phyloP scores from a whole-genome alignment of 1,139 yeast species.

The Candida frijolesensis region DNA sequence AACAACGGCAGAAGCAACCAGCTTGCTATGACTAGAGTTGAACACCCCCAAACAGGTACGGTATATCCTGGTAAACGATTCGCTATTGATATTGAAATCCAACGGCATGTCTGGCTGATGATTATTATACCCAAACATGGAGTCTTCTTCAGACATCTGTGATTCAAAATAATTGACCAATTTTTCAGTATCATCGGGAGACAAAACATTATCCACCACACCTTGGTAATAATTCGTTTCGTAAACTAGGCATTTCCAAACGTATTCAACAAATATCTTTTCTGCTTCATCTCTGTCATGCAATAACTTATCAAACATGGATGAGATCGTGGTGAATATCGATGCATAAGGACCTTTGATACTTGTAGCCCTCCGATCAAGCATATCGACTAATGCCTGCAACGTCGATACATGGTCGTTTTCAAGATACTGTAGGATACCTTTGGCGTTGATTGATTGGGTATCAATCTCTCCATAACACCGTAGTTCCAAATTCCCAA shows the following conservation, averaged over 20 bases:
- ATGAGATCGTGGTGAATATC: constrained; percentile 23
- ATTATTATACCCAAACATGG: constrained; percentile 28
- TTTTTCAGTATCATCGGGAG: constrained; percentile 27
- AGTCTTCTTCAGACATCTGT: constrained; percentile 20
- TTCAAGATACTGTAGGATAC: constrained; percentile 5
- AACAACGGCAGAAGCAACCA: constrained; percentile 23
- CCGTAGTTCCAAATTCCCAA: constrained; percentile 9
- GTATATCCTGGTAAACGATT: constrained; percentile 24
- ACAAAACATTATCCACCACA: constrained; percentile 19
- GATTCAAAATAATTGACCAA: constrained; percentile 26
- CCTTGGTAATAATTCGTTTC: constrained; percentile 23
- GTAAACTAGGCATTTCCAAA: constrained; percentile 23
- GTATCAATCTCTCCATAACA: constrained; percentile 2
- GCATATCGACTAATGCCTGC: constrained; percentile 8
- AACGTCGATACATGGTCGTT: constrained; percentile 2
- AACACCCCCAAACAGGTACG: constrained; percentile 27
- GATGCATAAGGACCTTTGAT: constrained; percentile 23
- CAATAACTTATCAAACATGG: constrained; percentile 24
- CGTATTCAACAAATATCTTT: constrained; percentile 19
- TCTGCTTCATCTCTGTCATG: constrained; percentile 26
- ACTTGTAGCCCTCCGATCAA: constrained; percentile 21
- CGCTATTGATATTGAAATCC: constrained; percentile 18
- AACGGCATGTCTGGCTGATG: constrained; percentile 12
- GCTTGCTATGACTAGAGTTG: constrained; percentile 18
- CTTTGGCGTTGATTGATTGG: constrained; percentile 2